Evolutionary conservation across 257 asterid species (phyloP).

Genomic region (Solanum okadae): DNA sequence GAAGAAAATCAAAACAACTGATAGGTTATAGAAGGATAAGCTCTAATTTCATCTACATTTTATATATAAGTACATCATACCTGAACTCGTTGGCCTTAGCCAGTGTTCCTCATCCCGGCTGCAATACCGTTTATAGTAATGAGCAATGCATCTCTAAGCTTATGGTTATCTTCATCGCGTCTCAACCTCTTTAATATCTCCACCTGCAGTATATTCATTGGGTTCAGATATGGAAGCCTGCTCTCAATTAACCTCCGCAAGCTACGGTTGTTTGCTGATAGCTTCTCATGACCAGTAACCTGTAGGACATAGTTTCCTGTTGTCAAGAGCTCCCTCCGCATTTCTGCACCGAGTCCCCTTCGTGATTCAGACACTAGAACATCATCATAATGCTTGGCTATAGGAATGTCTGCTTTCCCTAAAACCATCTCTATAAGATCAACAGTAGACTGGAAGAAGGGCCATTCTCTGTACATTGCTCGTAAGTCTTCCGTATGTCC

Average conservation of each 20-base stretch:
- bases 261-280: constrained; percentile 63
- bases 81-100: constrained; percentile 14
- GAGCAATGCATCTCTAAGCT: constrained; percentile 78
- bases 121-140: constrained; percentile 90
- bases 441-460: constrained; percentile 79
- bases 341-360: constrained; percentile 57
- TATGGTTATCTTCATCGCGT: constrained; percentile 56
- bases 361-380: constrained; percentile 68
- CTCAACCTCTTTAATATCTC: constrained; percentile 86
- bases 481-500: constrained; percentile 71
- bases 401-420: constrained; percentile 78
- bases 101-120: constrained; percentile 97
- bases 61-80: not conserved
- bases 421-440: constrained; percentile 93
- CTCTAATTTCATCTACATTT: not conserved
- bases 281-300: constrained; percentile 74
- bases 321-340: constrained; percentile 65
- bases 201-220: constrained; percentile 92
- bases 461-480: constrained; percentile 94
- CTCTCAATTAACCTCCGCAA: constrained; percentile 77
- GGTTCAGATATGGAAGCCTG: constrained; percentile 85
- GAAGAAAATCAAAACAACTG: not conserved
- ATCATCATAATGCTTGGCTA: constrained; percentile 82
- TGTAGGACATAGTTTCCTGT: constrained; percentile 58
- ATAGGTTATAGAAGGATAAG: not conserved